Base-by-base conservation (phyloP, 1,284 basidiomycete species). In the Sporisorium graminicola region DNA sequence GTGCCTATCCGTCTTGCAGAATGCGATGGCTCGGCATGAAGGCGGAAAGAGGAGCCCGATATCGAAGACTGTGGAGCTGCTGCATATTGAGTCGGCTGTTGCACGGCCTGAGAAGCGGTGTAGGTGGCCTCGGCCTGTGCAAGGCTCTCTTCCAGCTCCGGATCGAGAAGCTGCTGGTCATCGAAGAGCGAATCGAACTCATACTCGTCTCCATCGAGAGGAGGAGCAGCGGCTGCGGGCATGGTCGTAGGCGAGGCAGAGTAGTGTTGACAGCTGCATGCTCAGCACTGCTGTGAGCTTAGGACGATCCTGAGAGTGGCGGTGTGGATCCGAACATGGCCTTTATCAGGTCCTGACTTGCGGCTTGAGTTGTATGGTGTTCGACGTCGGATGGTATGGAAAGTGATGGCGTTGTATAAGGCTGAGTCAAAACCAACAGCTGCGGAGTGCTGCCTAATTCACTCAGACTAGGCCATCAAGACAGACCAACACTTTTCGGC, bases 161-260 rank as follows among this genome's bases (percentile, higher is more conserved):
- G 65, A 42, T 77, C 66, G 53, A 73, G 64, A 20, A 70, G 60
- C 5, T 35, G 44, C 20, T 64, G 59, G 35, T 73, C 66, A 37
- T 76, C 74, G 44, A 76, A 72, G 47, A 77, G 44, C 6, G 63
- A 66, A 46, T 77, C 74, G 57, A 77, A 77, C 43, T 77, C 74
- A 54, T 72, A 65, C 16, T 72, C 62, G n/a, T 56, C 51, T 29
- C 7, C 18, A 18, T 67, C 54, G 31, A 57, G 33, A 31, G 49
- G 18, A 18, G 14, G 54, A 24, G 31, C n/a, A 18, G 50, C 40
- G 29, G 49, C 29, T 50, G 49, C 49, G 27, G 49, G 31, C 49
- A 50, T 50, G 49, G 8, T 50, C 5, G 27, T 13, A 20, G 27
- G 18, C 10, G 18, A 12, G n/a, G 27, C 22, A 18, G 9, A 20